Evolutionary conservation across 2,329 filamentous ascomycete genomes (phyloP), one percentile per base, ranked within the genome.

Genomic region (Microcera coccophila): DNA sequence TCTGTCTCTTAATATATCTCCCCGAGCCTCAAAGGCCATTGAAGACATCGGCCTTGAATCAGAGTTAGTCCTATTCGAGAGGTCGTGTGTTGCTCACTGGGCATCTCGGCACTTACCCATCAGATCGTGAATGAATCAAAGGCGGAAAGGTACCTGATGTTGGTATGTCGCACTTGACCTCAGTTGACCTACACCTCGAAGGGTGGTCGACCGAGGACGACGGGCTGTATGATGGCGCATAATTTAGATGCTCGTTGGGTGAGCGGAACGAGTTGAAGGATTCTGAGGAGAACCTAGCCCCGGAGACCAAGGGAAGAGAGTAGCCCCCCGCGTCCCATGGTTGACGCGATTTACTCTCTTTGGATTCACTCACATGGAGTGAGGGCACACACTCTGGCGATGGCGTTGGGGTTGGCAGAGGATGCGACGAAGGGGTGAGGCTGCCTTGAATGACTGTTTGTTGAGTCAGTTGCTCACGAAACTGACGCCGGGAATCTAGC

Each of bases 311-410:
- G 4, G 72, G 69, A 17, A 76, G 62, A 18, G 70, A 71, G 48
- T 73, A 76, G 32, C 73, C 73, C 24, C 67, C 69, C 15, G 69
- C 74, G 45, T 74, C 70, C 75, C 75, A 78, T 39, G 74, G 74
- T 29, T 64, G 75, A 42, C 73, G 69, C 21, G 47, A 49, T 50
- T 48, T 57, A 16, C 40, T 49, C 22, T 57, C 48, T 19, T 43
- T 53, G 16, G 43, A 33, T 34, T 55, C 52, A 47, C 44, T 50
- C 19, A 53, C 46, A 21, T 53, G 46, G 17, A 50, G 52, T n/a
- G 53, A 53, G 10, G 54, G 54, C 24, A 47, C 47, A 22, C 52
- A 55, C 22, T 67, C 65, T 7, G 62, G 62, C 9, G 61, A 65
- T 11, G 66, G 66, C 4, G 64, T 66, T 10, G 66, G 66, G 4